Percentiles rank a stretch among this genome's conserved stretches.
phyloP scores from a whole-genome alignment of 192 early-diverging fungal species.

The Linnemannia exigua region DNA sequence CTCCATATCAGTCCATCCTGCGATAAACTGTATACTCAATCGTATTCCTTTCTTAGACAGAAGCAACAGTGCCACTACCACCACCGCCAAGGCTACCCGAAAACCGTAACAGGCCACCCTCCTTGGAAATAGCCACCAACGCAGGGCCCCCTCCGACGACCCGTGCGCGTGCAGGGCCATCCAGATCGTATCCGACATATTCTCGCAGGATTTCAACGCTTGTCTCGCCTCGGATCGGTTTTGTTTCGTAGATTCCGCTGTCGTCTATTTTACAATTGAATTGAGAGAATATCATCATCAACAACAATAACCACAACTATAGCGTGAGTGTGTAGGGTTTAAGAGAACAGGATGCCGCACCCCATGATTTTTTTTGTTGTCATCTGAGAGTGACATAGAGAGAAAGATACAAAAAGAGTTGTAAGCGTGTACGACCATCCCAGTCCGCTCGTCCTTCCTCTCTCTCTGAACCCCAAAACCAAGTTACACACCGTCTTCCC shows the following conservation, averaged over 20 bases:
- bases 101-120: constrained; percentile 43
- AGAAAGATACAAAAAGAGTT: neutral
- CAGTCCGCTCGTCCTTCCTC: neutral
- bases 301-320: too few relatives aligned
- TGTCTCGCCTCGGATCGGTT: neutral
- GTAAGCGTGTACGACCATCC: neutral
- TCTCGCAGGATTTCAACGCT: constrained; percentile 27
- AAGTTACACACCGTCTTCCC: neutral
- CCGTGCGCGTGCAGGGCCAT: constrained; percentile 40
- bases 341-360: neutral
- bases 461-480: neutral
- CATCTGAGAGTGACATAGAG: neutral
- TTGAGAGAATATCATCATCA: too few relatives aligned
- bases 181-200: constrained; percentile 50
- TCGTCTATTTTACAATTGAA: constrained; percentile 18
- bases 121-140: constrained; percentile 30
- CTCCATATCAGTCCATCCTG: neutral
- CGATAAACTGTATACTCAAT: neutral
- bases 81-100: constrained; percentile 18
- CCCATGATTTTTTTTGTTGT: neutral
- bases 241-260: constrained; percentile 43
- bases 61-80: neutral
- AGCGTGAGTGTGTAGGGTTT: neutral
- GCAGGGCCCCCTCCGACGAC: constrained; percentile 34
- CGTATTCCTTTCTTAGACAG: neutral